Conservation (phyloP, 140 eudicot genomes). For the Oenanthe javanica region DNA sequence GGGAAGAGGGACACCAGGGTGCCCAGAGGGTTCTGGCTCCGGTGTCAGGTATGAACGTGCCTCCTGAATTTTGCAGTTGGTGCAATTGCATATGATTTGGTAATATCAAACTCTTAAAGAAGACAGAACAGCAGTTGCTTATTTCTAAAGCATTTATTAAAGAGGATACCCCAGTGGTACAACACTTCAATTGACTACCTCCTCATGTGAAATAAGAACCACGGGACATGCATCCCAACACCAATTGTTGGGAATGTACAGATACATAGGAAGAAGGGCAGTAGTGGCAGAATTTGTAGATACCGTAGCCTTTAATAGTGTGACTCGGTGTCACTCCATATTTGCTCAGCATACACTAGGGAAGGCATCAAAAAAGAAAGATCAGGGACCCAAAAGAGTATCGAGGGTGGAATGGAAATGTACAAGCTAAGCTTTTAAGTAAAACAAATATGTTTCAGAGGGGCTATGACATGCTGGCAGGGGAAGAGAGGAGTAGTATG, state of each 20-base stretch:
- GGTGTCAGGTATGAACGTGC: not conserved
- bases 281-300: not conserved
- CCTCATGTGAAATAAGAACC: too few species aligned
- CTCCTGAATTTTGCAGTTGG: not conserved
- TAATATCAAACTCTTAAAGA: not conserved
- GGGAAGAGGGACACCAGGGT: not conserved
- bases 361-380: not conserved
- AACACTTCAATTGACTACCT: not conserved
- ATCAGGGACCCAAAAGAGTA: not conserved
- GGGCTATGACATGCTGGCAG: not conserved
- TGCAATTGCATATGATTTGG: not conserved
- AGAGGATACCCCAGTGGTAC: not conserved
- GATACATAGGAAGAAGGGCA: not conserved
- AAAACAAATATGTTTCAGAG: not conserved
- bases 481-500: not conserved
- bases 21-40: too few species aligned
- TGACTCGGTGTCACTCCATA: not conserved
- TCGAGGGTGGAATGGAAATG: not conserved
- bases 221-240: not conserved
- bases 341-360: not conserved
- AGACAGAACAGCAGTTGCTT: not conserved
- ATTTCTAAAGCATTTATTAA: not conserved
- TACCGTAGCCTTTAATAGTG: not conserved
- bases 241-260: not conserved
- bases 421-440: not conserved